phyloP scores from a whole-genome alignment of 148 eudicot species.

The Polygonum aviculare region DNA sequence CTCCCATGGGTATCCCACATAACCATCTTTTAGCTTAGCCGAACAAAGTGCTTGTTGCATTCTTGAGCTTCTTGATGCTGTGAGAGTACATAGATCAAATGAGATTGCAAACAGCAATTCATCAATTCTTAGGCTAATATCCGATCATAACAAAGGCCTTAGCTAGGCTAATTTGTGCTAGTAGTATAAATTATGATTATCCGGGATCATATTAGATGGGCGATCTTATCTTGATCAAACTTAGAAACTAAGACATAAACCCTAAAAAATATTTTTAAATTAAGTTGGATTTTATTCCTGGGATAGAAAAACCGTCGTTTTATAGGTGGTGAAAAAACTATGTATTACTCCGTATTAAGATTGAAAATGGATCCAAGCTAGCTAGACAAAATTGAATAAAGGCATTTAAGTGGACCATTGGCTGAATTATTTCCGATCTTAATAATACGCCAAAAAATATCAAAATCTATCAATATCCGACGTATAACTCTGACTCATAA shows the following conservation, averaged over 20 bases:
- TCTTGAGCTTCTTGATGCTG: slow-evolving; percentile 66
- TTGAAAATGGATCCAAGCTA: not conserved
- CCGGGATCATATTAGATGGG: no score
- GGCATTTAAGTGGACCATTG: not conserved
- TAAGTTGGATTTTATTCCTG: no score
- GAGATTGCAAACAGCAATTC: no score
- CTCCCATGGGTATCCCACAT: slow-evolving; percentile 76
- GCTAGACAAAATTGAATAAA: not conserved
- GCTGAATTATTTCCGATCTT: not conserved
- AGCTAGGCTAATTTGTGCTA: no score
- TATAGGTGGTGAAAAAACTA: not conserved
- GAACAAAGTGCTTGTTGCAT: slow-evolving; percentile 44
- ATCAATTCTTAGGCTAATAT: no score
- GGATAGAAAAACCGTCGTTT: no score
- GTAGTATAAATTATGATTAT: not conserved
- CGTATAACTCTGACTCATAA: not conserved
- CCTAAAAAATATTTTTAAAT: no score
- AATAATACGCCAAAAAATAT: not conserved
- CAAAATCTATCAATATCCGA: not conserved
- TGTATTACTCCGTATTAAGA: not conserved
- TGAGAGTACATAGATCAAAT: not conserved
- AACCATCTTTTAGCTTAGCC: slow-evolving; percentile 55
- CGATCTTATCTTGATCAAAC: no score
- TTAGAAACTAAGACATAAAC: no score
- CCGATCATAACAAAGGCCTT: no score